These are phyloP conservation scores for Chlamydomonas reinhardtii DNA, from an alignment of 163 green algal species.

Conservation along the genomic window DNA sequence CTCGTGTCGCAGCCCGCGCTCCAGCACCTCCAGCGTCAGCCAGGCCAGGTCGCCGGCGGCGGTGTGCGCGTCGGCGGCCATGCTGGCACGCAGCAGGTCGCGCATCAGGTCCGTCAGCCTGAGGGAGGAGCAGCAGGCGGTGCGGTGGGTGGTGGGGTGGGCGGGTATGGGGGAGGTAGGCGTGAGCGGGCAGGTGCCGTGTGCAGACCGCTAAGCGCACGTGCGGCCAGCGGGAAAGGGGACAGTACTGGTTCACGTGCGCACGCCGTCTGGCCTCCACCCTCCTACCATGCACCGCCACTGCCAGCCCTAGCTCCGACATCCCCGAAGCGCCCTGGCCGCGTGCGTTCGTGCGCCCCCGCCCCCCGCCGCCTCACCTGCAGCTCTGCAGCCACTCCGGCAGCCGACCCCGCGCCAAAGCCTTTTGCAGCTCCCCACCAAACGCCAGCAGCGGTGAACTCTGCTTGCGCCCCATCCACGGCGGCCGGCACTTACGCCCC, in stretches of 20 bases:
- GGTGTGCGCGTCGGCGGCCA: slow-evolving; percentile 6
- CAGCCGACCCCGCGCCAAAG: slow-evolving; percentile 12
- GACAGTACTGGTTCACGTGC: too few species aligned
- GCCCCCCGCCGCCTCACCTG: neutral
- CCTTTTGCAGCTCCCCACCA: slow-evolving; percentile 20
- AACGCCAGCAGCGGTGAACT: slow-evolving; percentile 35
- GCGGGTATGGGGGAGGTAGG: neutral
- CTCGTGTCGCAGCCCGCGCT: slow-evolving; percentile 12
- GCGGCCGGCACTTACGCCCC: neutral
- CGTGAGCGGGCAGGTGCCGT: too few species aligned
- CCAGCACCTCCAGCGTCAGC: slow-evolving; percentile 33
- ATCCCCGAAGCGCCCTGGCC: too few species aligned
- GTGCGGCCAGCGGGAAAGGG: too few species aligned
- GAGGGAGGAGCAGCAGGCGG: neutral
- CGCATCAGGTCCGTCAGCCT: slow-evolving; percentile 34
- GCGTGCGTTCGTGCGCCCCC: too few species aligned
- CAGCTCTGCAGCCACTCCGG: slow-evolving; percentile 38
- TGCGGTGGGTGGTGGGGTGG: too few species aligned
- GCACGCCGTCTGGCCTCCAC: too few species aligned
- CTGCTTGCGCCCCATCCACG: neutral
- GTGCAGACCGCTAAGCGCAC: too few species aligned
- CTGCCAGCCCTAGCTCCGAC: too few species aligned
- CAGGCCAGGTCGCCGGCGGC: slow-evolving; percentile 21
- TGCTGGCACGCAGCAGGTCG: slow-evolving; percentile 24
- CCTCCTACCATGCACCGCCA: too few species aligned